Evolutionary conservation across 768 basidiomycete species (phyloP).

Genomic region (Boletus rubescentipes): DNA sequence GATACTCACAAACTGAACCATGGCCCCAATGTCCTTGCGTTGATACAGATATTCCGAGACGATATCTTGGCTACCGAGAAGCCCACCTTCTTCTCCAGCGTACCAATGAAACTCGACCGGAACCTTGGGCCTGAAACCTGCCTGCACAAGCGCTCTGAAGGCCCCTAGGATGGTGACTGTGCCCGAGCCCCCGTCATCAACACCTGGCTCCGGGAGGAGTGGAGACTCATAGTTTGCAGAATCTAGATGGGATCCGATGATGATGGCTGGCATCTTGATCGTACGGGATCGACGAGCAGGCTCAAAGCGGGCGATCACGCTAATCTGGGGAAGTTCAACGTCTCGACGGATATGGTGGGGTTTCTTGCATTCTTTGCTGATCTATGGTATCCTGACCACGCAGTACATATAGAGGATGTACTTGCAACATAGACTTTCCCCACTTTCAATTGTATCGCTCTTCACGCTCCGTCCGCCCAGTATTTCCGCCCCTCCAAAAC

Average conservation of each 20-base stretch:
- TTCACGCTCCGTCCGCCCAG: too few species aligned
- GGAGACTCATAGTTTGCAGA: conserved; percentile 42
- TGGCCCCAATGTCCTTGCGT: conserved; percentile 48
- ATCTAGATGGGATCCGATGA: conserved; percentile 45
- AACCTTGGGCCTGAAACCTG: conserved; percentile 64
- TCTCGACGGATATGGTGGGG: conserved; percentile 20
- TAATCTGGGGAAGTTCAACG: conserved; percentile 9
- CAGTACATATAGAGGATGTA: too few species aligned
- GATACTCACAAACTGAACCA: conserved; percentile 46
- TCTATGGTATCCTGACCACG: too few species aligned
- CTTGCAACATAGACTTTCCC: too few species aligned
- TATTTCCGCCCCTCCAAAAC: too few species aligned
- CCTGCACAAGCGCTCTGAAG: conserved; percentile 66
- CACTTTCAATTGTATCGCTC: too few species aligned
- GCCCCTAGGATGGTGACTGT: conserved; percentile 78
- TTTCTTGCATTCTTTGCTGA: too few species aligned
- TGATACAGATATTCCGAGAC: conserved; percentile 47
- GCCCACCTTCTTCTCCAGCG: conserved; percentile 58
- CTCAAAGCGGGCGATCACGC: conserved; percentile 29
- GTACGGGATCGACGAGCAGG: neutral
- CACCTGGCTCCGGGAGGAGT: conserved; percentile 46
- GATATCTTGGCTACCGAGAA: conserved; percentile 45
- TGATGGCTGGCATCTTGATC: conserved; percentile 28
- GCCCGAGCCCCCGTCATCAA: conserved; percentile 58
- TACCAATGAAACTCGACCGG: conserved; percentile 85